Evolutionary conservation across 192 early-diverging fungal genomes (phyloP).

Genomic region (Rhizophagus clarus): DNA sequence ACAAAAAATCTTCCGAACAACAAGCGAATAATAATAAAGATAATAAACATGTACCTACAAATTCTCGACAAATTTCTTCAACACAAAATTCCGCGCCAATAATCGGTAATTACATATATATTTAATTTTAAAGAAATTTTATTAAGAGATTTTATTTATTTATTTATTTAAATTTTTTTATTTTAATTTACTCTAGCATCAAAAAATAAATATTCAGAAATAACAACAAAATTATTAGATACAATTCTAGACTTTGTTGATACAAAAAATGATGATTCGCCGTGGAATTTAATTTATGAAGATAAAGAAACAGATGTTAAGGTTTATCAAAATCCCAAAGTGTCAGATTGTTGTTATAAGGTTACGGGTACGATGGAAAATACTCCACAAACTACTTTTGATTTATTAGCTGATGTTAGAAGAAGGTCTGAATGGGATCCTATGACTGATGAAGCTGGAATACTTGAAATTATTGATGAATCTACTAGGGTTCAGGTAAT

Average conservation of each 20-base stretch:
- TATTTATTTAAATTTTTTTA: neutral
- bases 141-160: neutral
- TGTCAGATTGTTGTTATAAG: slow-evolving; percentile 42
- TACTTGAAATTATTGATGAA: slow-evolving; percentile 23
- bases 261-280: slow-evolving; percentile 25
- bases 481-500: slow-evolving; percentile 34
- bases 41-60: no score
- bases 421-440: slow-evolving; percentile 39
- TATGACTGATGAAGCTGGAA: slow-evolving; percentile 37
- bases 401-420: slow-evolving; percentile 34
- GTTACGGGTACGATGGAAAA: slow-evolving; percentile 38
- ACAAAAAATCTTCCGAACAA: neutral
- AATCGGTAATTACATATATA: no score
- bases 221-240: slow-evolving; percentile 36
- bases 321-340: slow-evolving; percentile 38
- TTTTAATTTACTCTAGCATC: neutral
- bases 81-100: neutral
- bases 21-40: no score
- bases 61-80: neutral
- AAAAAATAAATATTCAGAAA: slow-evolving; percentile 29
- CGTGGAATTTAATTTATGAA: slow-evolving; percentile 42
- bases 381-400: slow-evolving; percentile 37
- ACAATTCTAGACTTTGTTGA: slow-evolving; percentile 38
- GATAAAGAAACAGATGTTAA: slow-evolving; percentile 35
- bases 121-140: no score